Conservation (phyloP, 2,329 filamentous ascomycete species). For the Cytospora schulzeri region DNA sequence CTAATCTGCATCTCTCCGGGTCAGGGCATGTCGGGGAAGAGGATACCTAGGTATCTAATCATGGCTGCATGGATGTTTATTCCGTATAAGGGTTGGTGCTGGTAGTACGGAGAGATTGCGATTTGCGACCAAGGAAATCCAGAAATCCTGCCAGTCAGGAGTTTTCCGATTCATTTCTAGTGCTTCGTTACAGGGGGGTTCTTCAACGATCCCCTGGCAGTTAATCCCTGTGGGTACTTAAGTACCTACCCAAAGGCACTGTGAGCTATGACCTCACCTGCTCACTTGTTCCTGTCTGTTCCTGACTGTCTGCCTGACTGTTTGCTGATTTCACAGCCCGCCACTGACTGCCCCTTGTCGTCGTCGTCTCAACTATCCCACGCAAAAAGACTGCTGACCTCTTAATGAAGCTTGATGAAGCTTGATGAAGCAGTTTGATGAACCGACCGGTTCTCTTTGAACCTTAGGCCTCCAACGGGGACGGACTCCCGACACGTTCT, state of each 20-base stretch:
- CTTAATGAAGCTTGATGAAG: not conserved
- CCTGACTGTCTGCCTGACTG: not conserved
- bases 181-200: not conserved
- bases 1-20: not conserved
- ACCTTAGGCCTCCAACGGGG: not conserved
- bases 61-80: not conserved
- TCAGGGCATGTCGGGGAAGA: not conserved
- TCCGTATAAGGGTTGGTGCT: not conserved
- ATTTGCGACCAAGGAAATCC: constrained; percentile 11
- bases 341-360: not conserved
- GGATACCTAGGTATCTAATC: too few relatives aligned
- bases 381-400: not conserved
- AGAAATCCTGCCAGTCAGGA: not conserved
- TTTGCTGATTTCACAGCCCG: not conserved
- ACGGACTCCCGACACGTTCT: not conserved
- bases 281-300: not conserved
- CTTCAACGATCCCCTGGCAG: not conserved
- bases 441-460: not conserved
- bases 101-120: constrained; percentile 12
- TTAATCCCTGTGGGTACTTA: too few relatives aligned
- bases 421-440: not conserved
- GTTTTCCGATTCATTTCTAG: not conserved
- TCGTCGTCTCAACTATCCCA: not conserved
- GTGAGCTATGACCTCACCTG: not conserved
- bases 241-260: too few relatives aligned